phyloP scores from a whole-genome alignment of 108 stramenopile species.

The Pseudonitzschia multiseries region DNA sequence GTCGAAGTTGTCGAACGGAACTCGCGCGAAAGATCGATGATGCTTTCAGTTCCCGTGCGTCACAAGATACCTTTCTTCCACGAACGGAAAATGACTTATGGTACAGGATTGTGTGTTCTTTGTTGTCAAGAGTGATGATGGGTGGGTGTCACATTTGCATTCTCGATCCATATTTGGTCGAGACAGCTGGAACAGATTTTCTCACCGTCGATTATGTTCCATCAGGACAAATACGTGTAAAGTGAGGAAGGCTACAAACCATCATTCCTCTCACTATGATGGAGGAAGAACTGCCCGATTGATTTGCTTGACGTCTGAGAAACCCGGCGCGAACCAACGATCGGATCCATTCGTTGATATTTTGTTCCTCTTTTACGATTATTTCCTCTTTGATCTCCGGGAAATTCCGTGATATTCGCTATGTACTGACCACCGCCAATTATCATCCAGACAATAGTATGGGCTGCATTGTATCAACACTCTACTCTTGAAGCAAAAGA shows the following conservation, averaged over 20 bases:
- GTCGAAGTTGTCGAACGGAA: no score
- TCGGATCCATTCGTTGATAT: background rate
- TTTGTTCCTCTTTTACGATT: slow-evolving; percentile 10
- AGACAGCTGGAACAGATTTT: slow-evolving; percentile 3
- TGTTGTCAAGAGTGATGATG: slow-evolving; percentile 7
- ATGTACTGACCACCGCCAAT: background rate
- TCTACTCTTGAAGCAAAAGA: background rate
- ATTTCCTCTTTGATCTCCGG: background rate
- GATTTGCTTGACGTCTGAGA: background rate
- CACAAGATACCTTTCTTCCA: background rate
- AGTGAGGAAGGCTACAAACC: background rate
- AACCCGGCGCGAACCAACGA: background rate
- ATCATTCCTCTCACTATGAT: background rate
- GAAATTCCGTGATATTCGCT: background rate
- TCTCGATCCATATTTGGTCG: background rate
- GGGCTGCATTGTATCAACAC: background rate
- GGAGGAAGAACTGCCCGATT: background rate
- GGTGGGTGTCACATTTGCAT: slow-evolving; percentile 1
- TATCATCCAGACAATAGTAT: background rate
- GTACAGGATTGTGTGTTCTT: slow-evolving; percentile 2
- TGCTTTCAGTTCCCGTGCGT: background rate
- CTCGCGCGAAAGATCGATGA: background rate
- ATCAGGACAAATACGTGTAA: background rate
- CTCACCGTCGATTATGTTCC: background rate
- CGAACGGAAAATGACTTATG: background rate